Evolutionary conservation across 345 rosid genomes (phyloP).

Genomic region (Populus alba): DNA sequence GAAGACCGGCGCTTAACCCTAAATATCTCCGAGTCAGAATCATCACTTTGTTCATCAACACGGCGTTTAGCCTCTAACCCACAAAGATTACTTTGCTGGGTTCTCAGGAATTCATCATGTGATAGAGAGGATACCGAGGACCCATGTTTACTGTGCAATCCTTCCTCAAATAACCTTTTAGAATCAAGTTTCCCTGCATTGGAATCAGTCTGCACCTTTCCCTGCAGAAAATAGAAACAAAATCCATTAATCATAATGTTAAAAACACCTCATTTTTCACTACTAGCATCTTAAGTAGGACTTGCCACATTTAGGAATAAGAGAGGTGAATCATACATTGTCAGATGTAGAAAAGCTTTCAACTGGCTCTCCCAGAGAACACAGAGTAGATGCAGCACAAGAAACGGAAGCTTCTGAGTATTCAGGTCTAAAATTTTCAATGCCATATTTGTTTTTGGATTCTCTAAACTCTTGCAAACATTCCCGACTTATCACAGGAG

Average conservation of each 20-base stretch:
- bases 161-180: slow-evolving; percentile 38
- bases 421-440: slow-evolving; percentile 19
- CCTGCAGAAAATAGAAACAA: slow-evolving; percentile 37
- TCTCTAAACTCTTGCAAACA: slow-evolving; percentile 21
- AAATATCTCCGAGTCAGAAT: slow-evolving; percentile 79
- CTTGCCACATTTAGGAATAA: not conserved
- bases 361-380: slow-evolving; percentile 37
- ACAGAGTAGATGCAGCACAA: slow-evolving; percentile 44
- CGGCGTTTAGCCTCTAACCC: slow-evolving; percentile 29
- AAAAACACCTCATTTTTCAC: not conserved
- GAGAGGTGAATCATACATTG: slow-evolving; percentile 51
- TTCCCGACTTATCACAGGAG: slow-evolving; percentile 9
- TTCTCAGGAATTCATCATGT: slow-evolving; percentile 31
- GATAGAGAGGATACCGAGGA: slow-evolving; percentile 36
- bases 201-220: slow-evolving; percentile 36
- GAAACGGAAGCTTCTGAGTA: slow-evolving; percentile 36
- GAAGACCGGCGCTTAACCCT: slow-evolving; percentile 91
- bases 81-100: slow-evolving; percentile 22
- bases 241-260: not conserved
- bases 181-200: slow-evolving; percentile 33
- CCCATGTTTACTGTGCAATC: slow-evolving; percentile 28
- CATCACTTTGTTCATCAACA: slow-evolving; percentile 60
- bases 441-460: slow-evolving; percentile 17
- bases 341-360: slow-evolving; percentile 36
- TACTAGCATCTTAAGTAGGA: not conserved